Evolutionary conservation across 106 monocot genomes (phyloP), one percentile per base, ranked within the genome.

Genomic region (Alisma plantagoaquatica): DNA sequence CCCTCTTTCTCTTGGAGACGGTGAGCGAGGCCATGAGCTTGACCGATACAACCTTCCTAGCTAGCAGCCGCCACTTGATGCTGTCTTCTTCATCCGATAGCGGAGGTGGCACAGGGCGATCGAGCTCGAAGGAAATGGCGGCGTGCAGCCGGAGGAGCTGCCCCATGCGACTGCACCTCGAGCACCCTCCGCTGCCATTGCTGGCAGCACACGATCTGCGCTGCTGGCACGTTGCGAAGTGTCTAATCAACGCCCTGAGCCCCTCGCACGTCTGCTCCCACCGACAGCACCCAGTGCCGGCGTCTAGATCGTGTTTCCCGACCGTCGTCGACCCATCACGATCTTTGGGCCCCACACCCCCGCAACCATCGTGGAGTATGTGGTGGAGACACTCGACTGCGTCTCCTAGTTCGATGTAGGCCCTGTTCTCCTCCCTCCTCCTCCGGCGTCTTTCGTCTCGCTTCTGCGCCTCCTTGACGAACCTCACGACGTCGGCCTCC

Each of bases 81-180:
- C 65, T 61, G 12, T 77, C 71, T 27, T 71, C 81, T 25, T 47
- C 56, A 33, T 31, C 79, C 77, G 38, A 50, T 74, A 74, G 83
- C 83, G 2, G 65, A 17, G 6, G n/a, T n/a, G n/a, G n/a, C n/a
- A n/a, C n/a, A n/a, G n/a, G n/a, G n/a, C n/a, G n/a, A n/a, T 67
- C 76, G 10, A 41, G 46, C n/a, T 54, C 65, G 55, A 69, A 56
- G 29, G 83, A 90, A 41, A 74, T 16, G 44, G 60, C 60, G 27
- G 76, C 59, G 45, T 91, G 80, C 9, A 91, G 83, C n/a, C 77
- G 76, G 64, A 91, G 59, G n/a, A 91, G 74, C 62, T 91, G 84
- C 71, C 65, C 42, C 73, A 84, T 75, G 18, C 77, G 59, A 45
- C 53, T 65, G 57, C 90, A 77, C 11, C 57, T 67, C 0, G 56